Evolutionary conservation across 768 basidiomycete genomes (phyloP).

Genomic region (Mycena galopus): DNA sequence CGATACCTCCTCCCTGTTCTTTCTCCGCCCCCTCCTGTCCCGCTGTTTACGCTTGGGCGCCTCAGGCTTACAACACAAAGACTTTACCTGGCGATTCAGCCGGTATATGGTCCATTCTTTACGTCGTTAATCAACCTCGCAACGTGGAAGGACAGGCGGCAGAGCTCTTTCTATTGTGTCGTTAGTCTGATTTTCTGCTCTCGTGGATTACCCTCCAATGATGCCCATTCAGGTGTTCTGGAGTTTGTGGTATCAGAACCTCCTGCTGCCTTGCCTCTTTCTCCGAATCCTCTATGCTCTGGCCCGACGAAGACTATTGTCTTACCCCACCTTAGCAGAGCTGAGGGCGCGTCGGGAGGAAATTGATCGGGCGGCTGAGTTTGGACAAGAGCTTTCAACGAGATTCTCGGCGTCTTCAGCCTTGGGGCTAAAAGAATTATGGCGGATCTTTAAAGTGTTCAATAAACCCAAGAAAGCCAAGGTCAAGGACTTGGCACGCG

Average conservation of each 20-base stretch:
- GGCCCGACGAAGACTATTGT: conserved; percentile 60
- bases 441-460: conserved; percentile 62
- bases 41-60: conserved; percentile 67
- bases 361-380: conserved; percentile 61
- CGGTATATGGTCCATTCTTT: conserved; percentile 63
- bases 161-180: conserved; percentile 62
- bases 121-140: conserved; percentile 57
- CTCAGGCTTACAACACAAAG: conserved; percentile 65
- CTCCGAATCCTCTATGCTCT: conserved; percentile 63
- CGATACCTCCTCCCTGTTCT: conserved; percentile 61
- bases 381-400: conserved; percentile 63
- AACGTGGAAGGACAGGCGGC: conserved; percentile 65
- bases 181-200: conserved; percentile 40
- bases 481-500: conserved; percentile 41
- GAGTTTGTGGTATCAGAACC: conserved; percentile 72
- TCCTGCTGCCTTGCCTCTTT: conserved; percentile 66
- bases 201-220: not conserved
- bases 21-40: conserved; percentile 55
- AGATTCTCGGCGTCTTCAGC: conserved; percentile 61
- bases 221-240: conserved; percentile 63
- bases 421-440: conserved; percentile 65
- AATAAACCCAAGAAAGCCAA: conserved; percentile 52
- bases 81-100: conserved; percentile 65
- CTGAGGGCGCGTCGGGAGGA: conserved; percentile 66
- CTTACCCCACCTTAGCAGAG: conserved; percentile 68